A percentile compares a stretch with the other conserved stretches of the same genome.
Conservation (phyloP, 2,329 filamentous ascomycete genomes). For the Exophiala xenobiotica region DNA sequence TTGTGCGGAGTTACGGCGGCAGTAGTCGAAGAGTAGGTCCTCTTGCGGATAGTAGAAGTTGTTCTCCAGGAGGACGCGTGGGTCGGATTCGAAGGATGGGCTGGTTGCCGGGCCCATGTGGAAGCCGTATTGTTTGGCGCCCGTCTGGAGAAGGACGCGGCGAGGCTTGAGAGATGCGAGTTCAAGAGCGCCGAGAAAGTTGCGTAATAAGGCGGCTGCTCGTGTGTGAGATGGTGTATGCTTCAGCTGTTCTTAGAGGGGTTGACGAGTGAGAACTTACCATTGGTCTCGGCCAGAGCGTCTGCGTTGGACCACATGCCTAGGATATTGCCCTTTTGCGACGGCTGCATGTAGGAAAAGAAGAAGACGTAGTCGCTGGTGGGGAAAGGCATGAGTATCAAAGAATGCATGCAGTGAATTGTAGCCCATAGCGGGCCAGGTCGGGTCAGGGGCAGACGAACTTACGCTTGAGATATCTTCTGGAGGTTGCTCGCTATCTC, state of each 20-base stretch:
- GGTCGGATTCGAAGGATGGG: slow-evolving; percentile 48
- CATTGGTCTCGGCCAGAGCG: slow-evolving; percentile 49
- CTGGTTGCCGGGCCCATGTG: slow-evolving; percentile 47
- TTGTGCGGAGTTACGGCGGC: slow-evolving; percentile 35
- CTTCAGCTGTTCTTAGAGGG: too few relatives aligned
- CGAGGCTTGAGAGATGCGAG: slow-evolving; percentile 44
- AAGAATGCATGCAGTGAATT: neutral
- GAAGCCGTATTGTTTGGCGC: slow-evolving; percentile 53
- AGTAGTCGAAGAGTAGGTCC: slow-evolving; percentile 47
- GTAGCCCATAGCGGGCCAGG: too few relatives aligned
- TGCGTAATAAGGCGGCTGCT: slow-evolving; percentile 41
- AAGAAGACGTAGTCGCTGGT: slow-evolving; percentile 50
- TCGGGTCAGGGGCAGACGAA: too few relatives aligned
- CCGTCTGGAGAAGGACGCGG: slow-evolving; percentile 51
- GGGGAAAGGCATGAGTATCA: neutral
- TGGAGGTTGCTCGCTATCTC: slow-evolving; percentile 31
- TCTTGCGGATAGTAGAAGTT: slow-evolving; percentile 59
- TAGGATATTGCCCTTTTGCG: slow-evolving; percentile 40
- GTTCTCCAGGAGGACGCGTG: slow-evolving; percentile 43
- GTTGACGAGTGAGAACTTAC: too few relatives aligned
- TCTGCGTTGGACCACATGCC: slow-evolving; percentile 51
- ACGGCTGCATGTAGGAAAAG: slow-evolving; percentile 53
- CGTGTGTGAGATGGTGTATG: too few relatives aligned
- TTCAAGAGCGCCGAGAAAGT: slow-evolving; percentile 48
- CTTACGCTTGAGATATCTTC: slow-evolving; percentile 29